These are phyloP conservation scores for Umbelopsis vinacea DNA, from an alignment of 192 early-diverging fungal genomes.

Conservation along the genomic window DNA sequence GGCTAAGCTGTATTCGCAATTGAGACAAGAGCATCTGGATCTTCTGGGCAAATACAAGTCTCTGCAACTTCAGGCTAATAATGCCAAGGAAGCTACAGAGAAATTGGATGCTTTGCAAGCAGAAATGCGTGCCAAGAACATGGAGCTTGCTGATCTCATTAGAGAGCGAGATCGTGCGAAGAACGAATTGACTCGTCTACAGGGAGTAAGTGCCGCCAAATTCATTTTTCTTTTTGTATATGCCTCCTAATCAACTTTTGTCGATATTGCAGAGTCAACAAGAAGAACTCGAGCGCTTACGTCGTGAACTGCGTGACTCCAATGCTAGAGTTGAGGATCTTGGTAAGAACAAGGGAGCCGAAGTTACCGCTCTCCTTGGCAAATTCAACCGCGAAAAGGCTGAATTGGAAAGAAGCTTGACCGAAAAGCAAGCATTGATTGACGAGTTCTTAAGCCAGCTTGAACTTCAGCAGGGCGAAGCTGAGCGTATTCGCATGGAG, in stretches of 20 bases:
- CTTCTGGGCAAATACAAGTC: conserved; percentile 90
- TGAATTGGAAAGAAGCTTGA: conserved; percentile 71
- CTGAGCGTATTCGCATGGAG: conserved; percentile 45
- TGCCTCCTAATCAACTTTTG: neutral
- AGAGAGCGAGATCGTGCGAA: conserved; percentile 87
- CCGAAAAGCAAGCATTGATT: conserved; percentile 44
- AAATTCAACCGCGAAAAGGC: conserved; percentile 86
- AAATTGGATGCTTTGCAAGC: conserved; percentile 82
- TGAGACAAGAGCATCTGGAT: conserved; percentile 95
- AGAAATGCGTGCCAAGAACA: conserved; percentile 71
- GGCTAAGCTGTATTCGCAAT: conserved; percentile 96
- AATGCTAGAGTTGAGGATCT: conserved; percentile 79
- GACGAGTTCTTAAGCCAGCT: conserved; percentile 47
- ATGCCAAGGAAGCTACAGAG: conserved; percentile 81
- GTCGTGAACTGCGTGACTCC: conserved; percentile 79
- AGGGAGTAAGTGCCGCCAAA: conserved; percentile 39
- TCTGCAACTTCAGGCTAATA: conserved; percentile 79
- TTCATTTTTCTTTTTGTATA: neutral
- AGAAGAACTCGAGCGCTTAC: conserved; percentile 81
- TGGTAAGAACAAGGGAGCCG: conserved; percentile 77
- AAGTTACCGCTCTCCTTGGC: conserved; percentile 80
- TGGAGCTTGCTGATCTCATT: conserved; percentile 86
- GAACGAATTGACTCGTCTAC: conserved; percentile 79
- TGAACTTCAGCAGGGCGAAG: conserved; percentile 41
- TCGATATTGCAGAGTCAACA: conserved; percentile 61